Conservation (phyloP, 345 rosid genomes). For the Brassica cretica region DNA sequence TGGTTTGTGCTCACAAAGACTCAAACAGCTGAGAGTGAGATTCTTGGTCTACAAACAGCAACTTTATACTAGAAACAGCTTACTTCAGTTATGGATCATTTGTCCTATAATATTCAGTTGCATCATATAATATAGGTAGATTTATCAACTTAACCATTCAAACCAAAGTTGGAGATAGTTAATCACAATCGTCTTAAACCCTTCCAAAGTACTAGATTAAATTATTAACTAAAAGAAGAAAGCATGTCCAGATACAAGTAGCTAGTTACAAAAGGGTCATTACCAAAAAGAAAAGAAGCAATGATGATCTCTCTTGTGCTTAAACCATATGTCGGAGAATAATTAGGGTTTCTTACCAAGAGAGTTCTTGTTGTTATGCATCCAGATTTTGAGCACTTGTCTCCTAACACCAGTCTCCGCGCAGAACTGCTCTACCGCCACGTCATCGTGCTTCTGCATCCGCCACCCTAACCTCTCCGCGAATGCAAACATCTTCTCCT, state of each 20-base stretch:
- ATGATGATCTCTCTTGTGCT: conserved; percentile 20
- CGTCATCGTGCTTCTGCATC: conserved; percentile 84
- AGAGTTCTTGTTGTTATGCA: conserved; percentile 95
- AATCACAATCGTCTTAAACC: conserved; percentile 7
- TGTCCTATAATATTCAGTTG: not conserved
- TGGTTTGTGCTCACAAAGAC: not conserved
- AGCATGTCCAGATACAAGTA: conserved; percentile 5
- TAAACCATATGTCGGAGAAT: not conserved
- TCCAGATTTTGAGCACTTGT: conserved; percentile 97
- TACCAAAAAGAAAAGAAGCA: conserved; percentile 12
- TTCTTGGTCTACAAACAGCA: conserved; percentile 14
- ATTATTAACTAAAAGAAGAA: conserved; percentile 10
- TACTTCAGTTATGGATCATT: not conserved
- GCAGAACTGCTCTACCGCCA: conserved; percentile 80
- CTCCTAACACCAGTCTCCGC: conserved; percentile 65
- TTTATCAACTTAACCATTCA: not conserved
- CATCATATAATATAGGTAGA: not conserved
- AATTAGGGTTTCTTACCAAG: conserved; percentile 94
- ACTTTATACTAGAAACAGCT: not conserved
- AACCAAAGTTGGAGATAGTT: not conserved
- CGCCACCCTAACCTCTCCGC: conserved; percentile 91
- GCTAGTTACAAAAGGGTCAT: conserved; percentile 23
- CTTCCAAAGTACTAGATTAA: not conserved
- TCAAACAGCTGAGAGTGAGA: not conserved
- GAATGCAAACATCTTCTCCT: conserved; percentile 75